Base-by-base conservation (phyloP, 192 early-diverging fungal species). In the Lunasporangiospora selenospora region DNA sequence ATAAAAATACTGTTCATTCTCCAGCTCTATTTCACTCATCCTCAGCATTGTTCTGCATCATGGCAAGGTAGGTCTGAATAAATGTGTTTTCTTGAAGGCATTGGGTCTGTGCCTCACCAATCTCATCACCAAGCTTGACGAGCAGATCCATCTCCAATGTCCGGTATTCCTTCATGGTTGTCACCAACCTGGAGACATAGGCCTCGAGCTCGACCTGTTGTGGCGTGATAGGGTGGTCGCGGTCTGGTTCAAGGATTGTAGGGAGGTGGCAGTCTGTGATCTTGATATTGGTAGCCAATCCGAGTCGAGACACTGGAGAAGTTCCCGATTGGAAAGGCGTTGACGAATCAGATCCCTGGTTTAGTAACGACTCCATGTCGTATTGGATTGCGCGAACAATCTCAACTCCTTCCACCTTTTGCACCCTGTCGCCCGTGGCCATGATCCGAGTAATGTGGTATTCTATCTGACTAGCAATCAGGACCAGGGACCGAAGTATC, bases 391-490 rank as follows among this genome's bases (percentile, higher is more conserved):
- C 33, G 1, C 55, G 39, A 5, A 73, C 41, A 45, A 58, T 53
- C 42, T 51, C 60, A 15, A 46, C 9, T 29, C 46, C 47, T n/a
- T 58, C 53, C 0, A 31, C 42, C 19, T 16, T 73, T 26, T 73
- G 60, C 1, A 73, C 69, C 43, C 47, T 73, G 24, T 73, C 55
- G 0, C 69, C 69, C 9, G 69, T 73, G 36, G 57, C 69, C 60
- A 73, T 63, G 53, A 73, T 73, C 21, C 69, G 41, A 4, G 24
- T 4, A 21, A 73, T 44, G 24, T 73, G 63, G 23, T 44, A 40
- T 27, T 63, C 69, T 30, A 73, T 32, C 23, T 49, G 45, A 23
- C 27, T 6, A 0, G 53, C 37, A 6, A 73, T 32, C 23, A 63
- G 36, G 18, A 73, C 59, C 27, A 73, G 29, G 1, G 46, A 42